Base-by-base conservation (phyloP, 805 yeast species). In the Kluyveromyces siamensis region DNA sequence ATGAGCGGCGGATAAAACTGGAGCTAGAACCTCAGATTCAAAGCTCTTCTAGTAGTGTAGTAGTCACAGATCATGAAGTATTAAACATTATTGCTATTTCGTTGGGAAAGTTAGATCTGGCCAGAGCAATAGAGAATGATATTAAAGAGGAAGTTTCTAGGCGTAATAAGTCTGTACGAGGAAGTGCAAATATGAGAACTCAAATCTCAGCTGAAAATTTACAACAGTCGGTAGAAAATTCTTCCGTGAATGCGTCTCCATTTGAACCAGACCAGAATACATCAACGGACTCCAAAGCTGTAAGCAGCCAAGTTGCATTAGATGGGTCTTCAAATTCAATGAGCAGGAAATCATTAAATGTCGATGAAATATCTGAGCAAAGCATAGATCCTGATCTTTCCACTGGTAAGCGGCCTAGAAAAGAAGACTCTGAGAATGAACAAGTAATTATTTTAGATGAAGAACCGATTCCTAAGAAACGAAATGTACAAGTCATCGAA, bases 1-100 rank as follows among this genome's bases (percentile, higher is more conserved):
- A 72, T 44, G 76, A 73, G 52, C 72, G 96, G 27, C 79, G 80
- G 55, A 47, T 54, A 10, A 56, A 56, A 35, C 45, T 51, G n/a
- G 57, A 54, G 37, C 45, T 40, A 11, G 53, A 46, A 13, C 38
- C 35, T 8, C 39, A 30, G 17, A 38, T 36, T 8, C 52, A 53
- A 37, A 44, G 40, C n/a, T 35, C 41, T 7, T 27, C 38, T 9
- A 50, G 45, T 17, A 53, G 50, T 6, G 46, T 56, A 1, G 54
- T 59, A 6, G 47, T 65, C 8, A 55, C 59, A 7, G 69, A 65
- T 38, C 52, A 49, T 37, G 69, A 65, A 40, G 52, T 61, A 8
- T 51, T 65, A 40, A 62, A 61, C 38, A 59, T 65, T 50, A 55
- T 65, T 40, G 64, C 66, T 0, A 48, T 52, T 10, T 49, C 54